phyloP scores from a whole-genome alignment of 495 filamentous ascomycete genomes.

The Aspergillus funiculosus region DNA sequence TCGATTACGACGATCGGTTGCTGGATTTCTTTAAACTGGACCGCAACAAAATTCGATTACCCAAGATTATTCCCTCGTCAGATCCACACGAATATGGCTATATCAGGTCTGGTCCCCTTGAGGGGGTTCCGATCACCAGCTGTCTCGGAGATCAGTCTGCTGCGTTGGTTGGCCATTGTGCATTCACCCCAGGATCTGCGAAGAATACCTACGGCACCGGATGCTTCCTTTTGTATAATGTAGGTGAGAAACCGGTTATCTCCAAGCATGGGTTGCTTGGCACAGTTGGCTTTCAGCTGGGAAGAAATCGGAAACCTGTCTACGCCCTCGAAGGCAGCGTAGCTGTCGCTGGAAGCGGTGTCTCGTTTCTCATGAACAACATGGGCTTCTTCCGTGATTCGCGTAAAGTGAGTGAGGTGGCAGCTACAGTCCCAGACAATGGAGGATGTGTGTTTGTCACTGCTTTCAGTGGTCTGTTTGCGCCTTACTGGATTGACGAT shows the following conservation, averaged over 20 bases:
- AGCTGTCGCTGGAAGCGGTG: conserved; percentile 83
- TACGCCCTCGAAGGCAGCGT: conserved; percentile 94
- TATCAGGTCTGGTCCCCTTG: conserved; percentile 59
- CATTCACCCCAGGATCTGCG: conserved; percentile 76
- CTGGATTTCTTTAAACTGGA: conserved; percentile 82
- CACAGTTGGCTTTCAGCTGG: conserved; percentile 76
- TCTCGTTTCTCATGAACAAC: conserved; percentile 88
- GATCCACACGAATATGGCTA: conserved; percentile 69
- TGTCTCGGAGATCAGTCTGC: conserved; percentile 91
- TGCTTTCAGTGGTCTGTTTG: conserved; percentile 91
- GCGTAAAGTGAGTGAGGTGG: conserved; percentile 72
- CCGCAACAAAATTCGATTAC: conserved; percentile 65
- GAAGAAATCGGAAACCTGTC: conserved; percentile 59
- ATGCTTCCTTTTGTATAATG: conserved; percentile 92
- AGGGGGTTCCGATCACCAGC: conserved; percentile 75
- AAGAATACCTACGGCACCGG: conserved; percentile 98
- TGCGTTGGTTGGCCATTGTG: conserved; percentile 87
- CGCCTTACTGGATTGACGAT: conserved; percentile 97
- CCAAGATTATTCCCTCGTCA: conserved; percentile 82
- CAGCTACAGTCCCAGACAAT: conserved; percentile 73
- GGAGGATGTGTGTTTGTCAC: conserved; percentile 94
- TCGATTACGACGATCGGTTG: conserved; percentile 78
- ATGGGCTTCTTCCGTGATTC: conserved; percentile 71
- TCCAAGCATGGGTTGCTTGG: conserved; percentile 86
- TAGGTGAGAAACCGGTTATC: conserved; percentile 81